Evolutionary conservation across 345 rosid species (phyloP).

Genomic region (Syzygium grande): DNA sequence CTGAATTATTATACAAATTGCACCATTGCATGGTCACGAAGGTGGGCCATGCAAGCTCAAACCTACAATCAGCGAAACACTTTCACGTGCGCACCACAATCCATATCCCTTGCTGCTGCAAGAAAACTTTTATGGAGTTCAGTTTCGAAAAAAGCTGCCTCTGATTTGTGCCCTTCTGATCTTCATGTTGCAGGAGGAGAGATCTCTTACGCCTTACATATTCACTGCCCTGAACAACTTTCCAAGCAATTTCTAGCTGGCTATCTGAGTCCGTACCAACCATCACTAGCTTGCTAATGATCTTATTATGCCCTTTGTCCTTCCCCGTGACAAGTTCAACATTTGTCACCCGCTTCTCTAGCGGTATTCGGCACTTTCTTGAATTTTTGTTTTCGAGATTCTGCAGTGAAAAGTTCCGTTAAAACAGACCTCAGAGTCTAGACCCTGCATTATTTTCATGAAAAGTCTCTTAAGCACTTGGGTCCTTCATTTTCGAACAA

Average conservation of each 20-base stretch:
- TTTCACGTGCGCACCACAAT: constrained; percentile 20
- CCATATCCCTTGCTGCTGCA: neutral
- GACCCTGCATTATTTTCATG: neutral
- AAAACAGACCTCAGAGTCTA: neutral
- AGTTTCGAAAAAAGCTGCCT: neutral
- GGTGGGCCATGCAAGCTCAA: neutral
- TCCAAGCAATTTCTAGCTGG: neutral
- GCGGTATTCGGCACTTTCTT: neutral
- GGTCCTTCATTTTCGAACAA: neutral
- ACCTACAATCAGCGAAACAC: neutral
- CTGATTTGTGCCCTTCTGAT: neutral
- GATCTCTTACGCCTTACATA: neutral
- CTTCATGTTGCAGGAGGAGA: neutral
- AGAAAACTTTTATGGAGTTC: neutral
- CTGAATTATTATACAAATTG: neutral
- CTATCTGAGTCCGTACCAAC: neutral
- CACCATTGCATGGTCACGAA: neutral
- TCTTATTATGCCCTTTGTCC: neutral
- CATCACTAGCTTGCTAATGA: neutral
- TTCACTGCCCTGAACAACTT: neutral
- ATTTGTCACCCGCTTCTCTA: neutral
- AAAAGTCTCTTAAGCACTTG: neutral
- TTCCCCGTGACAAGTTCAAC: neutral
- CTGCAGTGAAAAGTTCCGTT: neutral
- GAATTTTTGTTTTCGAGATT: neutral